Evolutionary conservation across 169 alveolate species (phyloP), one percentile per base, ranked within the genome.

Genomic region (Plasmodium adleri): DNA sequence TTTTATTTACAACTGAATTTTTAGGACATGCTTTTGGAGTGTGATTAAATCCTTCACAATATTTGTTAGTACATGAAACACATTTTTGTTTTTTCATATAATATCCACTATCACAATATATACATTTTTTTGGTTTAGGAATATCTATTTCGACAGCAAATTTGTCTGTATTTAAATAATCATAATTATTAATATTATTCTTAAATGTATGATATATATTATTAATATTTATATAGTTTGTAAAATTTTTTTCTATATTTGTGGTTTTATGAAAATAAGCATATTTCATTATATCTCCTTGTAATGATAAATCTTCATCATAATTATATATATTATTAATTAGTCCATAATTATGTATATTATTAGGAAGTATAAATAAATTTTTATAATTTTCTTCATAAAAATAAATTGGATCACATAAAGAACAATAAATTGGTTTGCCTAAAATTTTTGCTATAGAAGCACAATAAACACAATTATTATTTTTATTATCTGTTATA

Each of bases 1-100:
- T 60, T 39, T 17, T 13, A 20, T 12, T 74, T 50, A 91, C 75
- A 17, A 86, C 20, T 9, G 96, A 43, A 80, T 93, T 91, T 49
- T 66, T 74, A 58, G 95, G 95, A 63, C 96, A 94, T 17, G 63
- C 72, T 62, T 91, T 67, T 12, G 94, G 95, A 22, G 20, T 59
- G 49, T 83, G 39, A 22, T 78, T 75, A 64, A 64, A 71, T n/a
- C 96, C 96, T 64, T 87, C 92, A 74, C 96, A 94, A 66, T 80
- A 94, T 17, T 85, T 78, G 28, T 78, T 90, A 60, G 22, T 88
- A 43, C 96, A 94, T 1, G 93, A 88, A 17, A 71, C 12, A 70
- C 96, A 94, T 28, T 88, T 52, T n/a, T 58, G 54, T 39, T 54
- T 86, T 88, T 66, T 86, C 75, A 72, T 49, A 59, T 45, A 92